phyloP scores from a whole-genome alignment of 2,329 filamentous ascomycete species.

The Microsporum ferrugineum region DNA sequence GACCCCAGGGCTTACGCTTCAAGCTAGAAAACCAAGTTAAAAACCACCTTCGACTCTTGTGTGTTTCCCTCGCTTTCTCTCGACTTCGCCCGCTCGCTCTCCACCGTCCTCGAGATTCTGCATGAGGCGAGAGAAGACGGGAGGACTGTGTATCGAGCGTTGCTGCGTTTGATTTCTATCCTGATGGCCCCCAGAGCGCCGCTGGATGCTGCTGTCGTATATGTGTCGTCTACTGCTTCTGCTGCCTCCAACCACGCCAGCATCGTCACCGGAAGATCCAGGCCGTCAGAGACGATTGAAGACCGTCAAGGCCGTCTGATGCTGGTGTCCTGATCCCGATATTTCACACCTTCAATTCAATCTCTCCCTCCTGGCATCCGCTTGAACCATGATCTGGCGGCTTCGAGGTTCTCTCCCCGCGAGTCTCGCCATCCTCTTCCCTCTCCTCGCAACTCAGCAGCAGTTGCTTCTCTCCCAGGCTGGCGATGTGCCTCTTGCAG shows the following conservation, averaged over 20 bases:
- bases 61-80: constrained; percentile 1
- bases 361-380: neutral
- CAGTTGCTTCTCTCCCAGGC: constrained; percentile 37
- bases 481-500: constrained; percentile 20
- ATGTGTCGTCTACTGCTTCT: neutral
- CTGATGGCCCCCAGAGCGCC: neutral
- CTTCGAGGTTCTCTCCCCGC: constrained; percentile 48
- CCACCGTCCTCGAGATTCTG: neutral
- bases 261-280: neutral
- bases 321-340: neutral
- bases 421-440: constrained; percentile 49
- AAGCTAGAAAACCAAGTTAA: neutral
- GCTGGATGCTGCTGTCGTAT: neutral
- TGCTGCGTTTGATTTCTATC: neutral
- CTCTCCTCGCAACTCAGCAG: constrained; percentile 54
- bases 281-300: too few species aligned
- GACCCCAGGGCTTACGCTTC: neutral
- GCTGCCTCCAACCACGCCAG: neutral
- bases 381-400: constrained; percentile 52
- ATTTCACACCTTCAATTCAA: neutral
- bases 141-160: neutral
- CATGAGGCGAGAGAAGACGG: neutral
- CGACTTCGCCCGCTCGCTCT: neutral
- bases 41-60: neutral
- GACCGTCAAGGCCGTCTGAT: neutral